These are phyloP conservation scores for Cladophialophora immunda DNA, from an alignment of 2,329 filamentous ascomycete genomes.

Conservation along the genomic window DNA sequence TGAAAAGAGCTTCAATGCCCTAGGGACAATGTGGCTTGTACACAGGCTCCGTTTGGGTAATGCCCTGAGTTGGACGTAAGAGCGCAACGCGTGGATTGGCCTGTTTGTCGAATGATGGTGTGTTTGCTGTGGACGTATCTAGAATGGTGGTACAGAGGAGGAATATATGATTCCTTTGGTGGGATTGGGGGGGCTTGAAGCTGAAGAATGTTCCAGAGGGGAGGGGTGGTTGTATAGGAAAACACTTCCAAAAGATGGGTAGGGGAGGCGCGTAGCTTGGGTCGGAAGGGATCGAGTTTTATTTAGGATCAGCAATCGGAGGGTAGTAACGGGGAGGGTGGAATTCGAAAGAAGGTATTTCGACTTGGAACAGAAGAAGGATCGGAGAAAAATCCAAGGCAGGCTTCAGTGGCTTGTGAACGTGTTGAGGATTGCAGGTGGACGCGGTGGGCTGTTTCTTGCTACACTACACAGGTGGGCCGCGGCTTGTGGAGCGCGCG, in stretches of 20 bases:
- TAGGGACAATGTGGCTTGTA: not conserved
- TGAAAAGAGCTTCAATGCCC: not conserved
- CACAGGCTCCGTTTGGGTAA: not conserved
- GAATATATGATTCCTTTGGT: not conserved
- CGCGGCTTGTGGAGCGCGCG: not conserved
- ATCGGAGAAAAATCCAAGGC: not conserved
- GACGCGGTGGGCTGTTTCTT: conserved; percentile 7
- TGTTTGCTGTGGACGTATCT: conserved; percentile 1
- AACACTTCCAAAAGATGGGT: not conserved
- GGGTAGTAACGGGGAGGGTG: not conserved
- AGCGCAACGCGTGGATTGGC: not conserved
- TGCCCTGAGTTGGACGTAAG: not conserved
- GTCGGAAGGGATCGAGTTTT: conserved; percentile 1
- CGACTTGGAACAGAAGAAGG: not conserved
- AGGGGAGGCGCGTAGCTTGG: not conserved
- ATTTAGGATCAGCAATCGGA: conserved; percentile 10
- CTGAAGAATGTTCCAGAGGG: conserved; percentile 9
- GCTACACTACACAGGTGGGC: conserved; percentile 4
- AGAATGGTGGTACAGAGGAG: conserved; percentile 2
- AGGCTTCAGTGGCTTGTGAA: not conserved
- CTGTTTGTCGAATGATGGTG: not conserved
- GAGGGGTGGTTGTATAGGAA: not conserved
- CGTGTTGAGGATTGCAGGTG: conserved; percentile 3
- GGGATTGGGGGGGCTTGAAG: not conserved
- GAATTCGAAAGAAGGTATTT: not conserved